A percentile compares a stretch with the other conserved stretches of the same genome.
phyloP scores from a whole-genome alignment of 352 stramenopile species.

The Bremia lactucae region DNA sequence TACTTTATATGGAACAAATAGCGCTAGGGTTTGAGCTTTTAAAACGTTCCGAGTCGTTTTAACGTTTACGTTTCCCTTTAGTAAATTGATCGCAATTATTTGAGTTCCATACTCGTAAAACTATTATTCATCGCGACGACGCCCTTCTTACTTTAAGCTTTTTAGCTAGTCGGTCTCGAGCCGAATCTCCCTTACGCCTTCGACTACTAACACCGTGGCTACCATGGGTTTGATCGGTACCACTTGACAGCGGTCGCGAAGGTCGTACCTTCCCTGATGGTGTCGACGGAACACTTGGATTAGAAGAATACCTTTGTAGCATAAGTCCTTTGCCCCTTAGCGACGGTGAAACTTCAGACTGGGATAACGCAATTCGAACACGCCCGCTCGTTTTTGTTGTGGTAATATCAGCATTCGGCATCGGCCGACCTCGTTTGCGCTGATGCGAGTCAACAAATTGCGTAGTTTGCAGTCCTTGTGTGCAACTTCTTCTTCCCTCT shows the following conservation, averaged over 20 bases:
- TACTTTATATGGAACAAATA: too few species aligned
- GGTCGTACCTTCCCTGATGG: constrained; percentile 29
- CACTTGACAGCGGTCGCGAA: constrained; percentile 20
- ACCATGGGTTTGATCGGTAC: constrained; percentile 13
- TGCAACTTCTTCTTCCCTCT: constrained; percentile 8
- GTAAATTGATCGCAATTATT: too few species aligned
- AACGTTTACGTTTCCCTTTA: too few species aligned
- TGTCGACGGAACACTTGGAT: constrained; percentile 8
- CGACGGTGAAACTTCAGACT: constrained; percentile 13
- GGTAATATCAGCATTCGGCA: constrained; percentile 6
- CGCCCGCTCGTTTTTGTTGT: constrained; percentile 4
- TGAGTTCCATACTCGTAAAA: too few species aligned
- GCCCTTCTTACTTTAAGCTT: constrained; percentile 72
- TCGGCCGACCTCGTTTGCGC: constrained; percentile 16
- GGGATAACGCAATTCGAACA: constrained; percentile 1
- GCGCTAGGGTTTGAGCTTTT: too few species aligned
- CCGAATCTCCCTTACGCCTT: constrained; percentile 46
- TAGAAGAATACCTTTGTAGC: constrained; percentile 21
- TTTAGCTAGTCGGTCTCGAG: constrained; percentile 61
- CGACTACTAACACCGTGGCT: constrained; percentile 6
- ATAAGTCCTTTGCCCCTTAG: constrained; percentile 28
- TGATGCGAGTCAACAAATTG: constrained; percentile 8
- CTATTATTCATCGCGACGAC: constrained; percentile 21
- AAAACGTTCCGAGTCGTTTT: too few species aligned
- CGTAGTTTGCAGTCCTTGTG: constrained; percentile 5